These are phyloP conservation scores for Plasmodium vivax DNA, from an alignment of 169 alveolate genomes.

Conservation along the genomic window DNA sequence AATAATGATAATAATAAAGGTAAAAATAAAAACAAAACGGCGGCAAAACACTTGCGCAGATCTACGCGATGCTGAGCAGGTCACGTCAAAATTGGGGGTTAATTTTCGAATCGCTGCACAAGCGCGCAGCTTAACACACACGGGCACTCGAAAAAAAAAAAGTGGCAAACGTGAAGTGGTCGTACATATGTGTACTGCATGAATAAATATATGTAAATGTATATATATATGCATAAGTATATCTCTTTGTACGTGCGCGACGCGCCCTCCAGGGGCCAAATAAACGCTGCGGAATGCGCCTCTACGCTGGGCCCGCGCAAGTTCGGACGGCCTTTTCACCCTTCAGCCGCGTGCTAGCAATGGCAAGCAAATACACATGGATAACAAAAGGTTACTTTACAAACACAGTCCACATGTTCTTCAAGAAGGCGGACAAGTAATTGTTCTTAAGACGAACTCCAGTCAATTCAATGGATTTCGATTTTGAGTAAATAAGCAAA, in stretches of 20 bases:
- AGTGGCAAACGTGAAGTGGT: not conserved
- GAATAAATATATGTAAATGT: too few species aligned
- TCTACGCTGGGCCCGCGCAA: not conserved
- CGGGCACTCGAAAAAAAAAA: not conserved
- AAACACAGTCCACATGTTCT: constrained; percentile 11
- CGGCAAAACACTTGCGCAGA: not conserved
- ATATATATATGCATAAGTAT: not conserved
- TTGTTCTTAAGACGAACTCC: constrained; percentile 41
- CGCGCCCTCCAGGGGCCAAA: not conserved
- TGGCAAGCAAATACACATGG: not conserved
- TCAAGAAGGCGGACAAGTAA: constrained; percentile 25
- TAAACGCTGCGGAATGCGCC: not conserved
- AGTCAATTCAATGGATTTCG: constrained; percentile 70
- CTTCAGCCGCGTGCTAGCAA: not conserved
- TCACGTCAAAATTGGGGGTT: not conserved
- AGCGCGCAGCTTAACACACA: not conserved
- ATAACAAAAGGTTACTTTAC: not conserved
- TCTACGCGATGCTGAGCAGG: not conserved
- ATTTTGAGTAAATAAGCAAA: constrained; percentile 48
- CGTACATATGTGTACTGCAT: not conserved
- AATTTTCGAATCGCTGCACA: not conserved
- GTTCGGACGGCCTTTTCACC: not conserved
- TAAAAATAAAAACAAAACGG: not conserved
- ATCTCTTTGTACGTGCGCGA: not conserved
- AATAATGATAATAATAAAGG: not conserved